Percentiles rank a stretch among this genome's conserved stretches.
Conservation (phyloP, 768 basidiomycete genomes). For the Imleria badia region DNA sequence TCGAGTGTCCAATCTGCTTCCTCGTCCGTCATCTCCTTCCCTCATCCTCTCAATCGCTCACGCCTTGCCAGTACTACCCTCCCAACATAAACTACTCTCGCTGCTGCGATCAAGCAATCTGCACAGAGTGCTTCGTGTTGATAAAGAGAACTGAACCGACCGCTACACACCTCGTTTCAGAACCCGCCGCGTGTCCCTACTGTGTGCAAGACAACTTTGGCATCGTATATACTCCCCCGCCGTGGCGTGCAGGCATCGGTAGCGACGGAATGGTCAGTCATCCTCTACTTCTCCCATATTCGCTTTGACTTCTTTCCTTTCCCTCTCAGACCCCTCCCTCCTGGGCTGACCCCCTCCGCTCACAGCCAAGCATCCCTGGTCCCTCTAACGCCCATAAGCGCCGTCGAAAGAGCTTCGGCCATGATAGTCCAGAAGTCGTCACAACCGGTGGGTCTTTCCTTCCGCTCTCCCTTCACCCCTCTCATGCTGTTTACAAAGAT, state of each 20-base stretch:
- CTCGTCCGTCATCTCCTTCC: slow-evolving; percentile 57
- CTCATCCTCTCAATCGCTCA: slow-evolving; percentile 16
- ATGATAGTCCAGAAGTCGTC: slow-evolving; percentile 86
- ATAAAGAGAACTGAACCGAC: slow-evolving; percentile 97
- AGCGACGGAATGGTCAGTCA: slow-evolving; percentile 66
- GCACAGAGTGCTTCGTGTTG: slow-evolving; percentile 99
- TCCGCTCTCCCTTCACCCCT: slow-evolving; percentile 1
- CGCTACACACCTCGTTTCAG: slow-evolving; percentile 91
- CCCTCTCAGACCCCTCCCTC: slow-evolving; percentile 37
- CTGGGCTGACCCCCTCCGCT: slow-evolving; percentile 56
- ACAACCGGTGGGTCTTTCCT: slow-evolving; percentile 64
- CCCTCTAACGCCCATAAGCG: slow-evolving; percentile 58
- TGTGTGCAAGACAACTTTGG: slow-evolving; percentile 99
- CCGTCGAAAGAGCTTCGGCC: slow-evolving; percentile 85
- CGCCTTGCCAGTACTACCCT: slow-evolving; percentile 81
- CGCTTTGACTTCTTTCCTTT: neutral
- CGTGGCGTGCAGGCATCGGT: slow-evolving; percentile 79
- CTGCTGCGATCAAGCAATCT: slow-evolving; percentile 98
- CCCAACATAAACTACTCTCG: slow-evolving; percentile 95
- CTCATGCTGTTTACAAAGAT: slow-evolving; percentile 48
- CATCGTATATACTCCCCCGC: slow-evolving; percentile 78
- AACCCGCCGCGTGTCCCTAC: slow-evolving; percentile 96
- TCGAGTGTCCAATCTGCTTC: slow-evolving; percentile 98
- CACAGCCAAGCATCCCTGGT: slow-evolving; percentile 39
- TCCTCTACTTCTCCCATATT: neutral